Base-by-base conservation (phyloP, 768 basidiomycete species). In the Tulasnella sp. region DNA sequence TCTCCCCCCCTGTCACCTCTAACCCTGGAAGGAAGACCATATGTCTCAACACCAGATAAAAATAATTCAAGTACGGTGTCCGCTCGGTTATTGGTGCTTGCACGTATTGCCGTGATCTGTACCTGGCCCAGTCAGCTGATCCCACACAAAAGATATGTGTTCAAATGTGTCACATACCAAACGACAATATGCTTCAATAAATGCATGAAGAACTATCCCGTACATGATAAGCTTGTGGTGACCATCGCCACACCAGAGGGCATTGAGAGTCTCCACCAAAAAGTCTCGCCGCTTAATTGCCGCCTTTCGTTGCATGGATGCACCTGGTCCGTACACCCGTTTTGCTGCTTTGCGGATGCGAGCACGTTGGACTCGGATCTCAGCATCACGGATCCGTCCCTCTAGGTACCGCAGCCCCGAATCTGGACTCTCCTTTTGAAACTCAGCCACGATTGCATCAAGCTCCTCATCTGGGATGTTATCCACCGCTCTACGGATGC, bases 181-280 rank as follows among this genome's bases (percentile, higher is more conserved):
- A 5, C 71, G 71, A 5, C 6, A 36, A 42, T 72, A 72, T 18
- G 36, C 71, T 12, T 72, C 71, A 72, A 72, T 72, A 31, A 72
- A 72, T 31, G 8, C 71, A 31, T 72, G 71, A 36, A 72, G 4
- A 24, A 84, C 84, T 79, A 86, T 83, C 7, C 85, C 85, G 85
- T 86, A 87, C 39, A 40, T 40, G 39, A 40, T 40, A 40, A 40
- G 39, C 10, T 40, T 40, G 39, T 40, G 39, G 10, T 40, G 39
- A 3, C 39, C 39, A 10, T 40, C 39, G 10, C 39, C 39, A 40
- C 39, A 4, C 39, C 39, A 40, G 39, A 40, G 39, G 3, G 39
- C 39, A 40, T 40, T 40, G 39, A 40, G 39, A 40, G 39, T 40
- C 0, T 4, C 52, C 14, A 56, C 52, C 52, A 4, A 56, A n/a